Conservation (phyloP, 192 early-diverging fungal genomes). For the Funneliformis mosseae region DNA sequence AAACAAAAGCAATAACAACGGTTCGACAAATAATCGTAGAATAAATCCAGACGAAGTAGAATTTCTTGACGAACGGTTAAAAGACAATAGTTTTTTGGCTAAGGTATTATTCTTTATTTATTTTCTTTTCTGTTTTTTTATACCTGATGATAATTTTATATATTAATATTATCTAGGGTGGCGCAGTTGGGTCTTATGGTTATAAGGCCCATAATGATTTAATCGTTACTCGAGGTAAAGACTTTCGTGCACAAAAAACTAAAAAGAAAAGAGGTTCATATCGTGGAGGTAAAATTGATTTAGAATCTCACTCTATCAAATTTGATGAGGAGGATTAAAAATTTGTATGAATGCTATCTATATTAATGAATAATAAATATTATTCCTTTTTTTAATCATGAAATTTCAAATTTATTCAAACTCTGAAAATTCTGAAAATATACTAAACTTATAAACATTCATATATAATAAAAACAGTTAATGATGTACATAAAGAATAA, state of each 20-base stretch:
- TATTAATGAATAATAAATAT: too few relatives aligned
- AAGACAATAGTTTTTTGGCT: slow-evolving; percentile 32
- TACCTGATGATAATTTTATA: neutral
- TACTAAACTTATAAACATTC: too few relatives aligned
- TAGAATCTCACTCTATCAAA: slow-evolving; percentile 87
- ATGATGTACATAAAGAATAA: neutral
- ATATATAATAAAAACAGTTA: neutral
- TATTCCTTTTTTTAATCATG: neutral
- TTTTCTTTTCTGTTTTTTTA: neutral
- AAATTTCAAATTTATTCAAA: neutral
- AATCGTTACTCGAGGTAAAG: slow-evolving; percentile 86
- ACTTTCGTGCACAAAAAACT: slow-evolving; percentile 94
- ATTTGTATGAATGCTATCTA: neutral
- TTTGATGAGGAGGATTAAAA: slow-evolving; percentile 47
- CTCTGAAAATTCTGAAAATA: too few relatives aligned
- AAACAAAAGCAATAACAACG: neutral
- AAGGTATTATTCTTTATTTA: slow-evolving; percentile 8
- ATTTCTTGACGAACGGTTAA: slow-evolving; percentile 23
- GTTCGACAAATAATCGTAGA: neutral
- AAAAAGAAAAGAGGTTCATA: slow-evolving; percentile 98
- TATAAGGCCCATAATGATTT: slow-evolving; percentile 92
- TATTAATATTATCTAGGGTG: slow-evolving; percentile 42
- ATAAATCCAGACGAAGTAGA: slow-evolving; percentile 14
- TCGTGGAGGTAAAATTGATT: slow-evolving; percentile 88
- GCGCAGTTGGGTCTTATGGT: slow-evolving; percentile 79